Base-by-base conservation (phyloP, 805 yeast species). In the Suhomyces tanzawaensis region DNA sequence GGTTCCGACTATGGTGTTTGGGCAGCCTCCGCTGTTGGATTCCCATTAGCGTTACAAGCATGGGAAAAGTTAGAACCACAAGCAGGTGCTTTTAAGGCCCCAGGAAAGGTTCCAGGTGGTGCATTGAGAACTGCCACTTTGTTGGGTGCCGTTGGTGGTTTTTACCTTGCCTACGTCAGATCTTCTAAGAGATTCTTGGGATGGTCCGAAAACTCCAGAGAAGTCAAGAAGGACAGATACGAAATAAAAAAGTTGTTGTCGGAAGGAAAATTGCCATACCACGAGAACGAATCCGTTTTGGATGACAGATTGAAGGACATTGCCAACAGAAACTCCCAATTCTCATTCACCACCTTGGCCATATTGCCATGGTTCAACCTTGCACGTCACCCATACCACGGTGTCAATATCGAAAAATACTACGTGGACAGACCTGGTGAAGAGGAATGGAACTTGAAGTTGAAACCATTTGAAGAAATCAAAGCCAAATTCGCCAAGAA, bases 341-440 rank as follows among this genome's bases (percentile, higher is more conserved):
- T 79, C 55, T 78, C 95, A 6, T 79, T 77, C 53, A 60, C 77
- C 40, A 65, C 71, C 39, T 57, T 81, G 50, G 75, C 79, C 39
- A 55, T 84, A 44, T 60, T 86, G 52, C 95, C 95, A 17, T 81
- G 88, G 87, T 85, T 87, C 71, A 87, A 87, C 65, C 67, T 84
- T 45, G 88, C 80, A 32, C 66, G 79, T 58, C 95, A 86, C 62
- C 88, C 85, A 49, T 81, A 79, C 66, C 95, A 86, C 61, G 93
- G 91, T 18, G 79, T 85, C 42, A 83, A 81, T 53, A 67, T 82
- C 42, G 41, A 48, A 21, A 57, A 57, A 41, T 57, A 57, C 46
- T 57, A 57, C 46, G 79, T 74, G 55, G 67, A 61, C 36, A 69
- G 82, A 53, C 74, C 75, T 4, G 81, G 81, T 33, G 81, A 76